phyloP scores from a whole-genome alignment of 768 basidiomycete genomes.

The Mycena albidolilacea region DNA sequence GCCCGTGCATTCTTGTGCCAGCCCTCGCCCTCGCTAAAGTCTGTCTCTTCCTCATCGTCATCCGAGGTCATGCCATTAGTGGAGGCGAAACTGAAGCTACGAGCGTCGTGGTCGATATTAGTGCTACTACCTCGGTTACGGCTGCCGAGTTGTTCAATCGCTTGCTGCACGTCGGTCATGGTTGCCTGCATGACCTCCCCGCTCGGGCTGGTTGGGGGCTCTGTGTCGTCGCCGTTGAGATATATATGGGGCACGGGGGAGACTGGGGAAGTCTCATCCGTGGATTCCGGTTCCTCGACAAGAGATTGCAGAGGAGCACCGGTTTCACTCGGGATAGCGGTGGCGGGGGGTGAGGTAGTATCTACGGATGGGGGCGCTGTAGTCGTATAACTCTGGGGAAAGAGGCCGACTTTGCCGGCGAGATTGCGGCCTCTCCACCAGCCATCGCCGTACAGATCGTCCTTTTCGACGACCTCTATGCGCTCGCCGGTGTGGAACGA shows the following conservation, averaged over 20 bases:
- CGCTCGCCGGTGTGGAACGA: constrained; percentile 87
- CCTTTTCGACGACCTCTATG: constrained; percentile 93
- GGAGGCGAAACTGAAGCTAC: constrained; percentile 86
- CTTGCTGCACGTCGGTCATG: constrained; percentile 91
- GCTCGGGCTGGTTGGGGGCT: constrained; percentile 48
- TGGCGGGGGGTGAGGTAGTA: constrained; percentile 34
- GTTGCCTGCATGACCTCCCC: constrained; percentile 87
- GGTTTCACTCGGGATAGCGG: constrained; percentile 25
- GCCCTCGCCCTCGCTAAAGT: constrained; percentile 63
- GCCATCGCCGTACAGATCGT: constrained; percentile 93
- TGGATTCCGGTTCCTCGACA: constrained; percentile 62
- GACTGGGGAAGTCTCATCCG: constrained; percentile 44
- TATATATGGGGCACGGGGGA: constrained; percentile 49
- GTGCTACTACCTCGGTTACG: constrained; percentile 51
- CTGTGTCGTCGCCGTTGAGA: constrained; percentile 43
- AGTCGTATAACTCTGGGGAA: constrained; percentile 91
- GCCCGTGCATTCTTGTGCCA: constrained; percentile 78
- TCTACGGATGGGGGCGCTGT: constrained; percentile 60
- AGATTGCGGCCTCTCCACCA: constrained; percentile 97
- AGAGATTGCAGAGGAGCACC: constrained; percentile 59
- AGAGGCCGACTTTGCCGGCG: constrained; percentile 88
- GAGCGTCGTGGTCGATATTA: constrained; percentile 67
- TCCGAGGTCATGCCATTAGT: constrained; percentile 71
- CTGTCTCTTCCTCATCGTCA: constrained; percentile 70
- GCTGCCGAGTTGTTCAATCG: constrained; percentile 86